phyloP scores from a whole-genome alignment of 1,284 basidiomycete species.

The Ganoderma lingzhi region DNA sequence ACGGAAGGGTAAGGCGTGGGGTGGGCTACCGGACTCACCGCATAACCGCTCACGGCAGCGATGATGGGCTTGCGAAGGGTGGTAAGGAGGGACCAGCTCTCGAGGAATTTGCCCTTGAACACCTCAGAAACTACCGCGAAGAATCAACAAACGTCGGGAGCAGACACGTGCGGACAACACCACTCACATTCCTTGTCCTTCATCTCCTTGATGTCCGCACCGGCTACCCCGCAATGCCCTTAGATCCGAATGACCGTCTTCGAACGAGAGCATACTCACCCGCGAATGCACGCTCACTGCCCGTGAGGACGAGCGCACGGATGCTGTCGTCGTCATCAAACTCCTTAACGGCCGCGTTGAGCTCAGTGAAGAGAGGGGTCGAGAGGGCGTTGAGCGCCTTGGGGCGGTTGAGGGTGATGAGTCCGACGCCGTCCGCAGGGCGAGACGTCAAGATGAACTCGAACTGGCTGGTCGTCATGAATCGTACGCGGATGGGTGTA shows the following conservation, averaged over 20 bases:
- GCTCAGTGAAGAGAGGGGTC: conserved; percentile 79
- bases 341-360: conserved; percentile 79
- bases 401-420: conserved; percentile 95
- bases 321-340: conserved; percentile 79
- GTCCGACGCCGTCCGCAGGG: conserved; percentile 80
- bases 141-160: not conserved
- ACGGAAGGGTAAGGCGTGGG: conserved; percentile 1
- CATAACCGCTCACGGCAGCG: conserved; percentile 95
- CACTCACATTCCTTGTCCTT: conserved; percentile 86
- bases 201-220: conserved; percentile 95
- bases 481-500: conserved; percentile 31
- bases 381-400: conserved; percentile 96
- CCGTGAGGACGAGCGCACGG: conserved; percentile 93
- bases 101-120: conserved; percentile 90
- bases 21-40: conserved; percentile 61
- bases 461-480: conserved; percentile 53
- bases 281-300: conserved; percentile 94
- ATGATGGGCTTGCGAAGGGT: conserved; percentile 92
- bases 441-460: conserved; percentile 80
- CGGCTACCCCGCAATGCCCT: conserved; percentile 55
- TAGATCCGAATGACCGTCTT: not conserved
- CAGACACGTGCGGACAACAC: not conserved
- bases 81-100: conserved; percentile 85
- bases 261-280: conserved; percentile 53
- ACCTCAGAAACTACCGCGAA: conserved; percentile 74